Evolutionary conservation across 441 rosid genomes (phyloP), one percentile per base, ranked within the genome.

Genomic region (Corymbia citriodora): DNA sequence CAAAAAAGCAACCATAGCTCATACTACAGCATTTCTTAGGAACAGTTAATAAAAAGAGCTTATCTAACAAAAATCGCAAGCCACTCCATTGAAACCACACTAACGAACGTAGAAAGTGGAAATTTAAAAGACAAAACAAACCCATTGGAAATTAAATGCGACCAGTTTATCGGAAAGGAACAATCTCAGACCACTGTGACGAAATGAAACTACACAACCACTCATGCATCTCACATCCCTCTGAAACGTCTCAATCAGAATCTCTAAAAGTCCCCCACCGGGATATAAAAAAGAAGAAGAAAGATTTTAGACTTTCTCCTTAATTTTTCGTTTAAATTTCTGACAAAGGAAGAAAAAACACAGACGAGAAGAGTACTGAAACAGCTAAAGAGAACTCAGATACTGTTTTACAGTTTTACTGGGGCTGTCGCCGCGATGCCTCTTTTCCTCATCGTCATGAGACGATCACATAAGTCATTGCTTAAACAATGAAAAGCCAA

Each of bases 241-340:
- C 83, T 91, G 94, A 95, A 93, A 93, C 88, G 96, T 95, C 99
- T 92, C 95, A 95, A 92, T 94, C 95, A 95, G 96, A 96, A 94
- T 93, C 94, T 93, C 92, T 87, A 91, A 89, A 89, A 87, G 68
- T 27, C 31, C 72, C 90, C 90, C 85, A n/a, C 83, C 12, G 49
- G 49, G 87, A 53, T 59, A 57, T 57, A 57, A 52, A 74, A 72
- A 12, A n/a, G 33, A 33, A 33, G 33, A 91, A 91, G 89, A 88
- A 93, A 92, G 90, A 82, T 92, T 59, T 88, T 93, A 82, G 49
- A 91, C 93, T 92, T 93, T 93, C 90, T 88, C 90, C 92, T 54
- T 92, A 91, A 91, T 92, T 92, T 79, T 52, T 72, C 93, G 91
- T 92, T 90, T 93, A 89, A 72, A n/a, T 85, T n/a, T 9, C 87